Percentiles rank a stretch among this genome's conserved stretches.
Evolutionary conservation across 2,329 filamentous ascomycete genomes (phyloP).

Genomic region (Penicillium crustosum): DNA sequence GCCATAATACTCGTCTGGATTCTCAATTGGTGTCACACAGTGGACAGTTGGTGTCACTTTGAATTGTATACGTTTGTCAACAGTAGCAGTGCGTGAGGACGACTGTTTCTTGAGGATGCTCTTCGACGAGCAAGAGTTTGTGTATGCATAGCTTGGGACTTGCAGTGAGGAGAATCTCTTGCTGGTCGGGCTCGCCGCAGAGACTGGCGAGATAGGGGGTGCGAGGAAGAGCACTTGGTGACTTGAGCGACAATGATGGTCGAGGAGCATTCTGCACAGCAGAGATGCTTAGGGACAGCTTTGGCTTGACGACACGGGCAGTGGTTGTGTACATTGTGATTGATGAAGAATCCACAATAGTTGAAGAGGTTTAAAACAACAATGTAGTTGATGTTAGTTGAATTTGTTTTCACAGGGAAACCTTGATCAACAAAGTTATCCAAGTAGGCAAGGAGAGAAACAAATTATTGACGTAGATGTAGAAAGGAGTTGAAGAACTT

Average conservation of each 20-base stretch:
- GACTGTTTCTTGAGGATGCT: slow-evolving; percentile 50
- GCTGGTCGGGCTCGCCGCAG: slow-evolving; percentile 42
- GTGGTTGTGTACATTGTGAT: slow-evolving; percentile 44
- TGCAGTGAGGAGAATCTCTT: slow-evolving; percentile 45
- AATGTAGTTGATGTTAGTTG: slow-evolving; percentile 2
- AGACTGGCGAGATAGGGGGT: slow-evolving; percentile 48
- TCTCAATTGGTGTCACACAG: slow-evolving; percentile 51
- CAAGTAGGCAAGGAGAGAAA: slow-evolving; percentile 7
- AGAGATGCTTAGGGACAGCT: slow-evolving; percentile 50
- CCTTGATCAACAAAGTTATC: slow-evolving; percentile 40
- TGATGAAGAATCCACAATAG: slow-evolving; percentile 2
- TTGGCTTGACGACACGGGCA: slow-evolving; percentile 43
- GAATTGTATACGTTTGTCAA: slow-evolving; percentile 46
- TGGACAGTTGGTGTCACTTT: slow-evolving; percentile 46
- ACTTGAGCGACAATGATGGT: slow-evolving; percentile 45
- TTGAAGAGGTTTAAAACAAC: slow-evolving; percentile 5
- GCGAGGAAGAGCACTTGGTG: slow-evolving; percentile 41
- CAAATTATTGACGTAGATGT: slow-evolving; percentile 20
- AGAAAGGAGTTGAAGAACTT: slow-evolving; percentile 30
- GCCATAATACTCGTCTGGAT: slow-evolving; percentile 50
- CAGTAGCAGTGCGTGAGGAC: slow-evolving; percentile 13
- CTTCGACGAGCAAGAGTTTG: slow-evolving; percentile 47
- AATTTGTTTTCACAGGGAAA: slow-evolving; percentile 10
- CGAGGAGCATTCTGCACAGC: slow-evolving; percentile 36
- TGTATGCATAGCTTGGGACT: slow-evolving; percentile 45